These are phyloP conservation scores for Phialocephala sp. DNA, from an alignment of 2,329 filamentous ascomycete species.

Conservation along the genomic window DNA sequence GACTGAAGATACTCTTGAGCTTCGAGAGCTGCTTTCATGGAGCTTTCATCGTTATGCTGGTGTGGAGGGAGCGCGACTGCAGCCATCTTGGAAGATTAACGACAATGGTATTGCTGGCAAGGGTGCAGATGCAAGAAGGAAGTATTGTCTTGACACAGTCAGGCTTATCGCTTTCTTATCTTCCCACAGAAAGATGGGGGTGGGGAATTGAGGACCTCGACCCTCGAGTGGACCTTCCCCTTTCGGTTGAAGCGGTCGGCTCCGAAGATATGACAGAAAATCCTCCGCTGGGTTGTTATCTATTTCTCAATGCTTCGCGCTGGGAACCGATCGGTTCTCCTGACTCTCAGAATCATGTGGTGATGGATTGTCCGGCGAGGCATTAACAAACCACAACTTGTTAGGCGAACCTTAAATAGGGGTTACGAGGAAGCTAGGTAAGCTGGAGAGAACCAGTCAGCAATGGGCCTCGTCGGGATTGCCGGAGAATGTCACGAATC, in stretches of 20 bases:
- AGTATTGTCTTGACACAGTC: not conserved
- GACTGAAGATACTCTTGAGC: conserved; percentile 38
- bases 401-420: not conserved
- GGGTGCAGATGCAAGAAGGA: not conserved
- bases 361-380: not conserved
- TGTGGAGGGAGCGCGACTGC: conserved; percentile 12
- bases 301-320: not conserved
- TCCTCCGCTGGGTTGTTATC: not conserved
- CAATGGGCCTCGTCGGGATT: not conserved
- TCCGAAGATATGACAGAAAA: not conserved
- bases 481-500: not conserved
- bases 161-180: conserved; percentile 3
- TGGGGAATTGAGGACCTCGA: not conserved
- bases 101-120: not conserved
- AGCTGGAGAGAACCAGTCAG: not conserved
- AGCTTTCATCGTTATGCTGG: conserved; percentile 17
- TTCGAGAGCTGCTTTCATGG: conserved; percentile 36
- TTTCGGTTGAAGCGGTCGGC: not conserved
- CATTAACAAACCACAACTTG: not conserved
- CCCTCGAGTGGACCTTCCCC: not conserved
- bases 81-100: conserved; percentile 17
- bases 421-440: not conserved
- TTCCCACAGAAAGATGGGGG: conserved; percentile 3
- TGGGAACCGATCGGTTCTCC: not conserved
- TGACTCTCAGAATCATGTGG: no score